Evolutionary conservation across 2,329 filamentous ascomycete species (phyloP), one percentile per base, ranked within the genome.

Genomic region (Verticillium nonalfalfae): DNA sequence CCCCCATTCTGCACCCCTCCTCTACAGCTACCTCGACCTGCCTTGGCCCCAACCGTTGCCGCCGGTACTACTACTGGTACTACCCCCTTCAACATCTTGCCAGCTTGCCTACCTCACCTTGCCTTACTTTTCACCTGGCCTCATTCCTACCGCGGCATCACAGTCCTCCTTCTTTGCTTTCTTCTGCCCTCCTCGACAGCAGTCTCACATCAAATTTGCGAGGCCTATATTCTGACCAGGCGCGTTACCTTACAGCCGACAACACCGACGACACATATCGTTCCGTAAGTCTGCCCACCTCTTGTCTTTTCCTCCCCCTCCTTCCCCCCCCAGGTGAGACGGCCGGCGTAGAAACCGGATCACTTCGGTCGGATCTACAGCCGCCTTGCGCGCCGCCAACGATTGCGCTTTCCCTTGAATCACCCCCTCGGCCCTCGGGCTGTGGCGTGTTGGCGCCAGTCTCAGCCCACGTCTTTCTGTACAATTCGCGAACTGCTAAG

Each of bases 241-340:
- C 38, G 11, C 64, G 63, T 63, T 66, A 52, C 13, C 63, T 66
- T 66, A 63, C 74, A 86, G 84, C 84, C 73, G 84, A 86, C 70
- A 80, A 81, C 69, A 81, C 81, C 75, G 83, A 86, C 71, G 83
- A 86, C 71, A 86, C 77, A 66, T 86, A 86, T 74, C 82, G 84
- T 74, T 82, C 83, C 71, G 84, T 83, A 76, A 83, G 81, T 81
- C 45, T 52, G n/a, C 18, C 45, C 45, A 31, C 45, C 18, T 13
- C 7, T 18, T 31, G 45, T 18, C 9, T 18, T 56, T 4, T n/a
- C 10, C 13, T n/a, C 13, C 33, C 26, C 9, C 52, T 33, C 33
- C 34, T 33, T n/a, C 14, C 54, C n/a, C 26, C 4, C 4, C 9
- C 6, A 26, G 45, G 45, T 26, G 45, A 52, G 6, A 21, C 6